Evolutionary conservation across 1,139 yeast genomes (phyloP), one percentile per base, ranked within the genome.

Genomic region (Candida sp.): DNA sequence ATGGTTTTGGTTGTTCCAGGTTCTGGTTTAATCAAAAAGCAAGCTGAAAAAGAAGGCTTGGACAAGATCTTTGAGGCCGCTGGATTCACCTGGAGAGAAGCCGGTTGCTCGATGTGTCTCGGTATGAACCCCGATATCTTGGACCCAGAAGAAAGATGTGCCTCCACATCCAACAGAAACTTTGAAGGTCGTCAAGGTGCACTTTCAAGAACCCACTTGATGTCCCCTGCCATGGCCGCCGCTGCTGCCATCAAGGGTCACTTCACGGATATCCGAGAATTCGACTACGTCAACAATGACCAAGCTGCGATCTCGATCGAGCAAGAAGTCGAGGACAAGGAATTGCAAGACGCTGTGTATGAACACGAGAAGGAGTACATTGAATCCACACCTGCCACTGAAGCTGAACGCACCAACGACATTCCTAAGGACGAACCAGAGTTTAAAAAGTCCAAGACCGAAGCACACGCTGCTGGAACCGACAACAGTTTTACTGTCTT

Each of bases 151-250:
- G 99, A 94, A 73, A 86, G 99, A 75, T 94, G 99, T 78, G 99
- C 99, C 5, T 93, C 98, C 25, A 94, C 99, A 31, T 93, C 98
- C 30, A 94, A 94, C 80, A 89, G 99, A 82, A 94, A 94, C 78
- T 94, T 94, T 69, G 98, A 94, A 74, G 99, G 99, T 63, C 94
- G 99, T 75, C 99, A 94, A 79, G 99, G 99, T 75, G 97, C 97
- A 48, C 77, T 75, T 54, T 91, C 97, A n/a, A 85, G 99, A 77
- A 94, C 98, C 25, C 99, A 94, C 68, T 82, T 94, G 68, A 91
- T 93, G 96, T 91, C 98, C 12, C 99, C 99, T 35, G 97, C 97
- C 33, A 94, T 94, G 99, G 98, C 99, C 46, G 99, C 99, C 25
- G 98, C 98, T 35, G 98, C 99, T 32, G 98, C 96, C 62, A 87